Evolutionary conservation across 495 filamentous ascomycete species (phyloP).

Genomic region (Venustampulla echinocandica): DNA sequence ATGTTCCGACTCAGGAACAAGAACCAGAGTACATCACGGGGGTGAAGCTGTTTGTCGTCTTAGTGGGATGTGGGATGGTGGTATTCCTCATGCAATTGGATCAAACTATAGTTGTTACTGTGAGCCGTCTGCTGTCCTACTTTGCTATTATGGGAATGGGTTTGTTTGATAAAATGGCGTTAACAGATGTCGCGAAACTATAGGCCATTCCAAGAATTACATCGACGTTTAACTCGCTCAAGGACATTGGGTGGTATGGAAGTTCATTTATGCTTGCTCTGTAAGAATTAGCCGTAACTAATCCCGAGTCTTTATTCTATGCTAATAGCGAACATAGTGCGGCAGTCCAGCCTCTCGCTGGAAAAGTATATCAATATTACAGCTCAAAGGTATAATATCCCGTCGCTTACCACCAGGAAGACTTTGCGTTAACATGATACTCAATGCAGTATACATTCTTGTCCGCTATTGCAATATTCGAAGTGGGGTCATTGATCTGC

Average conservation of each 20-base stretch:
- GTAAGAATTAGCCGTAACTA: slow-evolving; percentile 18
- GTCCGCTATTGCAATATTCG: slow-evolving; percentile 32
- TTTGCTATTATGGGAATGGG: no score
- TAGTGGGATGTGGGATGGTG: slow-evolving; percentile 26
- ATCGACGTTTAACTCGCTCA: slow-evolving; percentile 32
- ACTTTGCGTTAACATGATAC: background rate
- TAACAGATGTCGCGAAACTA: background rate
- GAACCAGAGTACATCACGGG: slow-evolving; percentile 15
- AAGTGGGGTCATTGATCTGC: slow-evolving; percentile 45
- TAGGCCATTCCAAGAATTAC: slow-evolving; percentile 33
- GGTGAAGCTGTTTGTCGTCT: slow-evolving; percentile 19
- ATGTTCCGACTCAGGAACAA: no score
- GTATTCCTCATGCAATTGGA: slow-evolving; percentile 42
- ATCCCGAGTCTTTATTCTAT: background rate
- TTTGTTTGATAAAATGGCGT: background rate
- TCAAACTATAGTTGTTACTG: slow-evolving; percentile 37
- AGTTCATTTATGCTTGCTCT: slow-evolving; percentile 35
- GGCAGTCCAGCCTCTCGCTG: slow-evolving; percentile 35
- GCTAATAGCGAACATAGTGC: slow-evolving; percentile 21
- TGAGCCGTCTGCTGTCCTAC: background rate
- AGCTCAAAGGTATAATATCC: slow-evolving; percentile 26
- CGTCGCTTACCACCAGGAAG: no score
- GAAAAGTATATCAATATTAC: slow-evolving; percentile 38
- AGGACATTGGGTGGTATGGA: slow-evolving; percentile 46
- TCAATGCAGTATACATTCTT: background rate